These are phyloP conservation scores for Oenanthe sinensis DNA, from an alignment of 129 eudicot species.

Conservation along the genomic window DNA sequence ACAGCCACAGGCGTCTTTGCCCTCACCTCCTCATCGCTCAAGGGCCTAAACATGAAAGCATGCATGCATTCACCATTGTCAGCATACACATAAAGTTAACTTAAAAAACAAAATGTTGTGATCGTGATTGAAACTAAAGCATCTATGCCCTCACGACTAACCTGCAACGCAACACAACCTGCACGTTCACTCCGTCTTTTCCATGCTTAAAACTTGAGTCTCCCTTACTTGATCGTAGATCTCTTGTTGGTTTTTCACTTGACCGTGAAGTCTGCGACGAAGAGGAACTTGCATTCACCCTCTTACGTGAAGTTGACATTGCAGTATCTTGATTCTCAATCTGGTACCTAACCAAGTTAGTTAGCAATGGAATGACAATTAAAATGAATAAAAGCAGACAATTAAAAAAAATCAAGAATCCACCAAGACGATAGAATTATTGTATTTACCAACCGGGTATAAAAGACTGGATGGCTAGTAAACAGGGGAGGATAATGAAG, in stretches of 20 bases:
- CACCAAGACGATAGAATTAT: background rate
- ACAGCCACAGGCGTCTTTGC: slow-evolving; percentile 34
- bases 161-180: slow-evolving; percentile 58
- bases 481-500: slow-evolving; percentile 1
- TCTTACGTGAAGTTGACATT: slow-evolving; percentile 13
- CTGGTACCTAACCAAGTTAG: background rate
- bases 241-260: slow-evolving; percentile 20
- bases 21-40: slow-evolving; percentile 40
- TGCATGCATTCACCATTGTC: background rate
- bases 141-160: background rate
- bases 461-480: slow-evolving; percentile 1
- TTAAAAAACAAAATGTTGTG: background rate
- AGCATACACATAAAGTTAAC: background rate
- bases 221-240: slow-evolving; percentile 14
- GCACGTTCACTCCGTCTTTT: slow-evolving; percentile 52
- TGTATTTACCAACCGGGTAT: background rate
- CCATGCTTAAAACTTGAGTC: slow-evolving; percentile 25
- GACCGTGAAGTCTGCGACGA: slow-evolving; percentile 51
- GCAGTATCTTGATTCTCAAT: slow-evolving; percentile 2
- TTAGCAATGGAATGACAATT: too few relatives aligned
- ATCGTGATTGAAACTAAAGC: background rate
- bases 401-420: background rate
- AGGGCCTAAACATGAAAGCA: slow-evolving; percentile 32
- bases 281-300: slow-evolving; percentile 26
- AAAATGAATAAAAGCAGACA: background rate